A percentile compares a stretch with the other conserved stretches of the same genome.
phyloP scores from a whole-genome alignment of 192 early-diverging fungal genomes.

The Coemansia sp. region DNA sequence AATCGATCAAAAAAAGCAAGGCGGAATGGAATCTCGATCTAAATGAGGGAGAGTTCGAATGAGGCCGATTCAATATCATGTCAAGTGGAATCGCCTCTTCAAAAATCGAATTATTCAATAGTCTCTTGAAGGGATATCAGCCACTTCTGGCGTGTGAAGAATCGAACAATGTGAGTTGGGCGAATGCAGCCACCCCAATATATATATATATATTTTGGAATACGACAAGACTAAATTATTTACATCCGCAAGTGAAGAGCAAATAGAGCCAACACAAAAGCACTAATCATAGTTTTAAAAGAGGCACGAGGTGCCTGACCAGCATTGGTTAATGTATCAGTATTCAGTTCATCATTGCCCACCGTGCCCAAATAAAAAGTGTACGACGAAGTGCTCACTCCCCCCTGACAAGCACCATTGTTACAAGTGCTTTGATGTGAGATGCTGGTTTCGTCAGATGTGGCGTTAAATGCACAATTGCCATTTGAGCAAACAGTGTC shows the following conservation, averaged over 20 bases:
- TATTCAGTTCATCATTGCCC: background rate
- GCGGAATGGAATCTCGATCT: no score
- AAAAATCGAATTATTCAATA: no score
- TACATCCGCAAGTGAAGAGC: background rate
- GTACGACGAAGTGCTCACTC: background rate
- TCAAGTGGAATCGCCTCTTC: no score
- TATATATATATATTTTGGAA: background rate
- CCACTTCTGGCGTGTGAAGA: no score
- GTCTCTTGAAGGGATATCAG: no score
- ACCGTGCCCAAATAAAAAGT: background rate
- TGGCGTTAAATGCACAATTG: background rate
- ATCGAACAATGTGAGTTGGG: no score
- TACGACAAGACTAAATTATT: background rate
- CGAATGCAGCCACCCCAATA: no score
- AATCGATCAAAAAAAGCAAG: no score
- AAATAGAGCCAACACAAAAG: background rate
- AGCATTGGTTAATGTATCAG: background rate
- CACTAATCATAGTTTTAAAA: background rate
- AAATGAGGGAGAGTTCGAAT: no score
- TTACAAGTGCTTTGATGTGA: no score
- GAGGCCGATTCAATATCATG: no score
- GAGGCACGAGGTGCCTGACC: background rate
- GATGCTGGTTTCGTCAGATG: background rate
- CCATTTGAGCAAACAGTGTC: conserved; percentile 3
- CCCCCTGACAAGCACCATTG: no score